Evolutionary conservation across 306 rosid species (phyloP), one percentile per base, ranked within the genome.

Genomic region (Ormosia emarginata): DNA sequence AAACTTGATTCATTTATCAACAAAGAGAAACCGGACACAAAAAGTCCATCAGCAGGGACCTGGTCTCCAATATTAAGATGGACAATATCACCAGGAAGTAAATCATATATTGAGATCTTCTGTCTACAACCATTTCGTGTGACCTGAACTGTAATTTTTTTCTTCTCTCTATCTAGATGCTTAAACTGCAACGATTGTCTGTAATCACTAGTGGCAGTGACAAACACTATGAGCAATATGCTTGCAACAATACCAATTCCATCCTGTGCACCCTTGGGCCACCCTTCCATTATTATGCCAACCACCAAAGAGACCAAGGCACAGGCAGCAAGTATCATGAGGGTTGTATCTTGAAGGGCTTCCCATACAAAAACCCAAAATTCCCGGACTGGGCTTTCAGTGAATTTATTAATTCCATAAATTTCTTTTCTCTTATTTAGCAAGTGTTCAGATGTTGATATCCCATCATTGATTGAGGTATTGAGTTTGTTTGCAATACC

Each of bases 231-330:
- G 66, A 95, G 97, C 87, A 95, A 90, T 86, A 95, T 95, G 82
- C 99, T 95, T 0, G 99, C 99, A 88, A 93, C 99, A 81, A 95
- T 95, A 84, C 99, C 99, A 30, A 95, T 90, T 81, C 99, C 99
- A 85, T 95, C 99, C 33, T 95, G 97, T 41, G 99, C 97, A 83
- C 99, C 99, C 89, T 86, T 92, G 46, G 99, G 99, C 99, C 99
- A 95, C 74, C 99, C 99, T 87, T 95, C 97, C 91, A 88, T 83
- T 33, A 83, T 81, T 79, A 95, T 83, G 59, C 99, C 99, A 81
- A 93, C 96, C 77, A 93, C 75, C 81, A 93, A 90, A 71, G 99
- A 95, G 80, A 90, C 91, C 59, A 90, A 57, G 39, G 99, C 96
- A 74, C 99, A 95, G 81, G 85, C 72, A 39, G 87, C 98, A 55